A percentile compares a stretch with the other conserved stretches of the same genome.
These are phyloP conservation scores for Penicillium sp. DNA, from an alignment of 2,329 filamentous ascomycete species.

Conservation along the genomic window DNA sequence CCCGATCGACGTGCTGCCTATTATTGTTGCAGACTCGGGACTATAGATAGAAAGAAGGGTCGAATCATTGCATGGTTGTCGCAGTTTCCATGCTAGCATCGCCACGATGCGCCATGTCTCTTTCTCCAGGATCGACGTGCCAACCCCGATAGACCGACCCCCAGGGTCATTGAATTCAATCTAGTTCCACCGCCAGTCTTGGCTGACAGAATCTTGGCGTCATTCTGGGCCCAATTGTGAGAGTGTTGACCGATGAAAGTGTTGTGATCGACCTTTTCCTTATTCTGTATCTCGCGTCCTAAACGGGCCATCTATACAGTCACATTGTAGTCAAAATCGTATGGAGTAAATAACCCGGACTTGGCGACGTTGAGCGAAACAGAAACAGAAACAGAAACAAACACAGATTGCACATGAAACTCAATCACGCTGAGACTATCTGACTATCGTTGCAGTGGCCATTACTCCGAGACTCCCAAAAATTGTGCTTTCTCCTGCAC, in stretches of 20 bases:
- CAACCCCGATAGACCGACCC: neutral
- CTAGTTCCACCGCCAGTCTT: conserved; percentile 4
- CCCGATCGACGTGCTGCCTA: conserved; percentile 9
- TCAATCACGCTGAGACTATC: too few relatives aligned
- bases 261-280: conserved; percentile 1
- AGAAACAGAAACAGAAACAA: neutral
- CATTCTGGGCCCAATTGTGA: conserved; percentile 1
- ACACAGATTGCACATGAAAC: too few relatives aligned
- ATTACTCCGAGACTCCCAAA: neutral
- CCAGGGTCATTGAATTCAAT: conserved; percentile 1
- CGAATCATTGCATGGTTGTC: conserved; percentile 2
- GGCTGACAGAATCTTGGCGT: conserved; percentile 1
- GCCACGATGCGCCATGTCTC: conserved; percentile 1
- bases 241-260: neutral
- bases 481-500: neutral
- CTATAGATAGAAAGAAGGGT: conserved; percentile 1
- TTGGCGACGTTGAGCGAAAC: neutral
- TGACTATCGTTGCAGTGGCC: too few relatives aligned
- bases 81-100: neutral
- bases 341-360: neutral
- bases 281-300: neutral
- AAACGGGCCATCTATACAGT: neutral
- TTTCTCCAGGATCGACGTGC: conserved; percentile 4
- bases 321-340: conserved; percentile 1
- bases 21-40: neutral